Evolutionary conservation across 78 protist species (phyloP).

Genomic region (Neovahlkampfia damariscottae): DNA sequence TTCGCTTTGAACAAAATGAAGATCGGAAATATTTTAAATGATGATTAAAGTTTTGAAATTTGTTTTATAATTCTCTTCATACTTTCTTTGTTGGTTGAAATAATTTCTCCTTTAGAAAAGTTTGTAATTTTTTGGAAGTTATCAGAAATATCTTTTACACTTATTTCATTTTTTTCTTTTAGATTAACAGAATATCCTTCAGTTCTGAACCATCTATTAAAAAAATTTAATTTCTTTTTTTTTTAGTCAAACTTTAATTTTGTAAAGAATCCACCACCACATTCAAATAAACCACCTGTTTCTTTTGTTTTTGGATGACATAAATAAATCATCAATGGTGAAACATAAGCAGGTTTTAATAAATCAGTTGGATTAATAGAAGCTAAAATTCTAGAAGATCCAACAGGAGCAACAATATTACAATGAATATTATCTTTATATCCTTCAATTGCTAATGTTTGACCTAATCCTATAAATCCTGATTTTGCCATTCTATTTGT

Average conservation of each 20-base stretch:
- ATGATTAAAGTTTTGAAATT: too few species aligned
- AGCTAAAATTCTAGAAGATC: slow-evolving; percentile 49
- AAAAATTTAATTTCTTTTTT: neutral
- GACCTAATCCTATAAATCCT: slow-evolving; percentile 50
- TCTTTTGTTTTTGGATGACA: slow-evolving; percentile 52
- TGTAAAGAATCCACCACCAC: slow-evolving; percentile 54
- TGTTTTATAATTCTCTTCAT: too few species aligned
- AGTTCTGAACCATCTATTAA: neutral
- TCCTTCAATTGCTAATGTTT: slow-evolving; percentile 66
- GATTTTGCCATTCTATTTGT: slow-evolving; percentile 63
- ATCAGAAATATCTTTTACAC: neutral
- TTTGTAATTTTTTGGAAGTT: too few species aligned
- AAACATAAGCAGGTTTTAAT: slow-evolving; percentile 63
- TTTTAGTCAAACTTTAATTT: neutral
- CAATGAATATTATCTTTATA: slow-evolving; percentile 36
- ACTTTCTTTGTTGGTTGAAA: too few species aligned
- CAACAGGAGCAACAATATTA: slow-evolving; percentile 69
- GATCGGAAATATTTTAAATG: too few species aligned
- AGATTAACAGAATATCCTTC: neutral
- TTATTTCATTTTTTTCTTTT: neutral
- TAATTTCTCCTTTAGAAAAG: too few species aligned
- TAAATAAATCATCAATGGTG: slow-evolving; percentile 53
- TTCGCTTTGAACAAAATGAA: too few species aligned
- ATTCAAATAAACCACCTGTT: slow-evolving; percentile 48
- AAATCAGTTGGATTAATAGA: slow-evolving; percentile 60